Evolutionary conservation across 2,329 filamentous ascomycete genomes (phyloP).

Genomic region (Calonectria montana): DNA sequence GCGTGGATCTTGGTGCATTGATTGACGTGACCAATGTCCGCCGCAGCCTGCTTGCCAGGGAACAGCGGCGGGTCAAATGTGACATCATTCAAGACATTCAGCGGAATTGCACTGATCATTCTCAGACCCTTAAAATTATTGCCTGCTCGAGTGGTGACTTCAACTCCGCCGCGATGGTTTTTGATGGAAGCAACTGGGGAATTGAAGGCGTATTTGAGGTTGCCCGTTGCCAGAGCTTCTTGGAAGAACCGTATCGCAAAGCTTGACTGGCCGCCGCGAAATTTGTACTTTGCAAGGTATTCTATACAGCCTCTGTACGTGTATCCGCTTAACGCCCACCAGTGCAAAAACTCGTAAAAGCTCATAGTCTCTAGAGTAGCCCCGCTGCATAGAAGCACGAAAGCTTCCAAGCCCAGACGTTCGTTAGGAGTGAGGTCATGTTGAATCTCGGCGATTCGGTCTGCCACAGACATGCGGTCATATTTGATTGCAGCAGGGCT

Average conservation of each 20-base stretch:
- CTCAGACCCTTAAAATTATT: constrained; percentile 42
- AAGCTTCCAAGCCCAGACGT: constrained; percentile 51
- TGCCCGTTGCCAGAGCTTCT: constrained; percentile 53
- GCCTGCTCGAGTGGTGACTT: constrained; percentile 48
- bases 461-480: constrained; percentile 53
- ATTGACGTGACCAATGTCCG: constrained; percentile 56
- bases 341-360: constrained; percentile 61
- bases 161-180: constrained; percentile 43
- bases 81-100: constrained; percentile 57
- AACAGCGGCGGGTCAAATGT: constrained; percentile 53
- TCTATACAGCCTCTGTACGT: constrained; percentile 53
- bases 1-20: constrained; percentile 59
- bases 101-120: constrained; percentile 55
- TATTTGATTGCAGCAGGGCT: constrained; percentile 48
- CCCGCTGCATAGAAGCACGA: constrained; percentile 56
- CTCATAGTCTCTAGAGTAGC: constrained; percentile 55
- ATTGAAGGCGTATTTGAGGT: constrained; percentile 55
- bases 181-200: constrained; percentile 49
- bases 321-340: constrained; percentile 58
- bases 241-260: constrained; percentile 59
- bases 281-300: constrained; percentile 55
- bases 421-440: constrained; percentile 54
- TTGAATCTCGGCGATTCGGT: constrained; percentile 55
- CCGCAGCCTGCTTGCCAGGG: constrained; percentile 49
- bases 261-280: constrained; percentile 55